Evolutionary conservation across 2,329 filamentous ascomycete species (phyloP), one percentile per base, ranked within the genome.

Genomic region (Tolypocladium tropicale): DNA sequence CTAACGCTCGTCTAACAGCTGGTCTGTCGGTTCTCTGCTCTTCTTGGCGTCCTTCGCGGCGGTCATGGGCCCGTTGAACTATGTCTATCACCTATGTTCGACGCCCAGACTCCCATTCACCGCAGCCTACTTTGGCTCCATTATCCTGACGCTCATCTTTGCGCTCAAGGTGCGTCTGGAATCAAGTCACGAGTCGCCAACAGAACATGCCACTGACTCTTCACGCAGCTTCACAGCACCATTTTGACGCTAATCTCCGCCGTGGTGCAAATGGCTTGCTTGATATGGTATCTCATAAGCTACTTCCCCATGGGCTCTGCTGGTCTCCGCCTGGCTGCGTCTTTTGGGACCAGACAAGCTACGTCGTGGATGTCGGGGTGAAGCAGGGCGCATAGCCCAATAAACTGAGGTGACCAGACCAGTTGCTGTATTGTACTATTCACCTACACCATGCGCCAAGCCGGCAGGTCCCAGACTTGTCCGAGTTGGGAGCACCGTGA

Each of bases 271-370:
- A 78, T 97, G 55, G 85, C 86, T 54, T 89, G 88, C 60, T 77
- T 97, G 61, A 62, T 90, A 51, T 97, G 93, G 93, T 97, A 97
- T 74, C 79, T 96, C 51, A 85, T 97, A 71, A 95, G 90, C 74
- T 99, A 99, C 72, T 97, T 97, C 67, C 94, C 94, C 30, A 96
- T 97, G 92, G 94, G 94, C 43, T 89, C 89, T 56, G 89, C 86
- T 55, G 90, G 94, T 46, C 75, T 99, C 62, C 86, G 93, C 58
- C 83, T 96, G 62, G 91, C 91, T 57, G 90, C 91, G 48, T 85
- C 84, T 3, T 94, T 96, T 68, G 94, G 93, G 25, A 89, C 88
- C 23, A 86, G 86, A 67, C 83, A 92, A 67, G 89, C 95, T 39
- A 82, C 90, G 6, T 83, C 91, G 54, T 97, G 93, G 94, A 86